A percentile compares a stretch with the other conserved stretches of the same genome.
These are phyloP conservation scores for Thalassiosira gravida DNA, from an alignment of 352 stramenopile genomes.

Conservation along the genomic window DNA sequence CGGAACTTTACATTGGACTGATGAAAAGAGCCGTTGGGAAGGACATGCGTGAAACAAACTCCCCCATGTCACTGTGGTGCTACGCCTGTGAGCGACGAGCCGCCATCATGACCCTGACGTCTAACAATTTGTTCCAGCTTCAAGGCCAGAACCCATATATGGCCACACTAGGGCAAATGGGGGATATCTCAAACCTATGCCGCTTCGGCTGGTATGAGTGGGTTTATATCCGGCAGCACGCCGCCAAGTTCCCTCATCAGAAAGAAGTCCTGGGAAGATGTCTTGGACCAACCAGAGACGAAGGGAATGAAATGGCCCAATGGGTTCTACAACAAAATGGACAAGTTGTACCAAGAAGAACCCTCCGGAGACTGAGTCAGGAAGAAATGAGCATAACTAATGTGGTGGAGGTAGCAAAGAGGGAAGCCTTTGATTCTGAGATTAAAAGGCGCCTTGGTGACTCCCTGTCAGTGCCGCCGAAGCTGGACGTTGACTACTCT, in stretches of 20 bases:
- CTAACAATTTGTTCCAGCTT: conserved; percentile 37
- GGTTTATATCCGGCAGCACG: conserved; percentile 34
- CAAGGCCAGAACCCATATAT: conserved; percentile 26
- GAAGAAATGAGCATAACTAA: conserved; percentile 23
- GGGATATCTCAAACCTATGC: conserved; percentile 46
- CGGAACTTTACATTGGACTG: conserved; percentile 44
- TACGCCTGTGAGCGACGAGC: conserved; percentile 42
- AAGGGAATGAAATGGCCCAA: conserved; percentile 32
- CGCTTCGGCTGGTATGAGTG: conserved; percentile 49
- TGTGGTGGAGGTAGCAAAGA: conserved; percentile 19
- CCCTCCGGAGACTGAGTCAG: conserved; percentile 11
- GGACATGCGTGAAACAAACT: conserved; percentile 27
- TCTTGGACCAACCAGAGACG: conserved; percentile 39
- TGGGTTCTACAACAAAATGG: conserved; percentile 44
- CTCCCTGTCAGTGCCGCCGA: not conserved
- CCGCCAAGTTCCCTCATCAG: conserved; percentile 12
- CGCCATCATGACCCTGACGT: conserved; percentile 30
- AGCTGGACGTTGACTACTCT: not conserved
- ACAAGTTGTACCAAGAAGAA: conserved; percentile 12
- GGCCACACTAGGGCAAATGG: conserved; percentile 10
- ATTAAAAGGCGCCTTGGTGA: conserved; percentile 20
- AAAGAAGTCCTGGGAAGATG: conserved; percentile 39
- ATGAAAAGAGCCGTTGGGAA: conserved; percentile 39
- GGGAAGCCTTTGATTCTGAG: conserved; percentile 17
- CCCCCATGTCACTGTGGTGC: conserved; percentile 8